Conservation (phyloP, 352 stramenopile species). For the Chrysophaeum taylorii region DNA sequence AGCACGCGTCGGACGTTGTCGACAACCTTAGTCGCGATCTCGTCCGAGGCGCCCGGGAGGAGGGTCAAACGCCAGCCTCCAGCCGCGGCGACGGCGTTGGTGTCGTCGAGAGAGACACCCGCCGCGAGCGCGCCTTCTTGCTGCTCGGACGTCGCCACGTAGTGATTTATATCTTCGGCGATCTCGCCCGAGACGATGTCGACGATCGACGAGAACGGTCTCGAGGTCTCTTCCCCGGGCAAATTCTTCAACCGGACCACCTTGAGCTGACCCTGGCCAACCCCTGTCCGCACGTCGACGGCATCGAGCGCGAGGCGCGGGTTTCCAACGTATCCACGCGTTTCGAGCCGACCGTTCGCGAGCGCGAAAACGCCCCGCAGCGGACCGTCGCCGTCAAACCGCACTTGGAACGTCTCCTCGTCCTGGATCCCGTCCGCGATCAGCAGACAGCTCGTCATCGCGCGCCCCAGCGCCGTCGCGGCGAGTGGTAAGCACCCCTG, state of each 20-base stretch:
- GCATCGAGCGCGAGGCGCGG: neutral
- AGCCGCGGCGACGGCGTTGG: neutral
- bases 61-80: slow-evolving; percentile 1
- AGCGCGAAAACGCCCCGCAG: neutral
- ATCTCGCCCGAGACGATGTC: slow-evolving; percentile 7
- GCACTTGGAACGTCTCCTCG: slow-evolving; percentile 9
- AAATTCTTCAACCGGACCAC: slow-evolving; percentile 13
- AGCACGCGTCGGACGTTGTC: neutral
- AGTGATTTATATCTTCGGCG: slow-evolving; percentile 16
- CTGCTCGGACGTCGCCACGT: slow-evolving; percentile 13
- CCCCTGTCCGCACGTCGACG: neutral
- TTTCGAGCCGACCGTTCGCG: neutral
- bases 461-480: neutral
- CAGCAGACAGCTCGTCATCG: neutral
- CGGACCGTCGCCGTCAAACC: slow-evolving; percentile 5
- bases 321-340: slow-evolving; percentile 5
- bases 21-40: neutral
- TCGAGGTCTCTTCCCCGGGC: neutral
- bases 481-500: slow-evolving; percentile 1
- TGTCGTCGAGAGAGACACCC: neutral
- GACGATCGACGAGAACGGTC: neutral
- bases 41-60: neutral
- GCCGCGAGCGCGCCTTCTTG: neutral
- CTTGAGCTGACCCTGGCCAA: neutral
- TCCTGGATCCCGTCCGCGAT: slow-evolving; percentile 4